phyloP scores from a whole-genome alignment of 768 basidiomycete genomes.

The Cyathus striatus region DNA sequence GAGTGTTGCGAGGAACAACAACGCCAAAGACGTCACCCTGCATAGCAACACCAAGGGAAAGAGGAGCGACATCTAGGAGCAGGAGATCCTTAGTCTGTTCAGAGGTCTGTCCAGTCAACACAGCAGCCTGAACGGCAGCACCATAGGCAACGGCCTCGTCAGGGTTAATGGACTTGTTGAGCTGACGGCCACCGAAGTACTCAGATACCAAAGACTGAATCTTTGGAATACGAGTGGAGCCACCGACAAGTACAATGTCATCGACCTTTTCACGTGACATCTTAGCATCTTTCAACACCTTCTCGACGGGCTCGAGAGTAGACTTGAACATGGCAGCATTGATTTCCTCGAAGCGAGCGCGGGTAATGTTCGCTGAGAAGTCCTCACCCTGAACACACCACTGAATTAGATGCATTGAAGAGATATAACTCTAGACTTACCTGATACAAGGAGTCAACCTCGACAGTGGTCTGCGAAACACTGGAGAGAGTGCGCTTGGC shows the following conservation, averaged over 20 bases:
- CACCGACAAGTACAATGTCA: slow-evolving; percentile 99
- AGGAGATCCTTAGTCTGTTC: slow-evolving; percentile 99
- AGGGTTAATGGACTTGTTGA: slow-evolving; percentile 99
- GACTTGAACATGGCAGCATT: slow-evolving; percentile 94
- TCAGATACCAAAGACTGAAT: slow-evolving; percentile 98
- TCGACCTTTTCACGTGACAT: slow-evolving; percentile 96
- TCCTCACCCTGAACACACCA: slow-evolving; percentile 77
- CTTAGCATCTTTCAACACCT: slow-evolving; percentile 98
- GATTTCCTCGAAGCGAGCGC: slow-evolving; percentile 99
- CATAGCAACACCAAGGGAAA: slow-evolving; percentile 99
- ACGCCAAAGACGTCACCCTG: slow-evolving; percentile 99
- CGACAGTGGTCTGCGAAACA: slow-evolving; percentile 97
- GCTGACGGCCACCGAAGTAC: slow-evolving; percentile 94
- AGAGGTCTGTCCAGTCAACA: slow-evolving; percentile 97
- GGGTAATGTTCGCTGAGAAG: slow-evolving; percentile 97
- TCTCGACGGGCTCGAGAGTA: slow-evolving; percentile 96
- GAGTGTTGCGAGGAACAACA: slow-evolving; percentile 98
- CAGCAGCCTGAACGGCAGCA: slow-evolving; percentile 98
- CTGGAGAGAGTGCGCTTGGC: slow-evolving; percentile 98
- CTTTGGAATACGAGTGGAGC: slow-evolving; percentile 99
- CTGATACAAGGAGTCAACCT: slow-evolving; percentile 98
- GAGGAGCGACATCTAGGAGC: slow-evolving; percentile 95
- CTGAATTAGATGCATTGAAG: too few relatives aligned
- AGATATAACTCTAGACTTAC: slow-evolving; percentile 30
- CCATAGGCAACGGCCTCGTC: slow-evolving; percentile 99